A percentile compares a stretch with the other conserved stretches of the same genome.
phyloP scores from a whole-genome alignment of 805 yeast genomes.

The Candida awuae region DNA sequence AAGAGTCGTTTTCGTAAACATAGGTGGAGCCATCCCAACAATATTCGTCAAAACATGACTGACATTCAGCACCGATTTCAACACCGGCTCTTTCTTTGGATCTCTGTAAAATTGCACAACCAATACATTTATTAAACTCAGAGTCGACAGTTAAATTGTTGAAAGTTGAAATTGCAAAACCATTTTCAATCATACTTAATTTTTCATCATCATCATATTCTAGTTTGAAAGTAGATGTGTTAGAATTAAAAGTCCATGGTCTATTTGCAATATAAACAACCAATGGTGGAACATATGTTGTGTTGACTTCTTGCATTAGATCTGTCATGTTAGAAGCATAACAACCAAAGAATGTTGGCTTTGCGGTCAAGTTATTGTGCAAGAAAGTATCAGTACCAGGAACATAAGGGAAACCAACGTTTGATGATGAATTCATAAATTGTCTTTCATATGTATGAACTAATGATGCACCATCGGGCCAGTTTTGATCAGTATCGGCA shows the following conservation, averaged over 20 bases:
- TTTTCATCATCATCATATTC: constrained; percentile 52
- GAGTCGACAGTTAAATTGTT: constrained; percentile 58
- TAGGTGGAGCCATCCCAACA: constrained; percentile 43
- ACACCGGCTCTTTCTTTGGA: constrained; percentile 59
- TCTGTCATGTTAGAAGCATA: constrained; percentile 53
- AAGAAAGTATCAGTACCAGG: constrained; percentile 61
- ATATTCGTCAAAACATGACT: constrained; percentile 58
- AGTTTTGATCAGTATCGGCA: constrained; percentile 48
- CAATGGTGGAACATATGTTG: constrained; percentile 52
- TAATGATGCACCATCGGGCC: constrained; percentile 67
- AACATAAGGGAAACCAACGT: constrained; percentile 69
- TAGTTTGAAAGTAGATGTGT: constrained; percentile 67
- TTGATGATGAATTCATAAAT: constrained; percentile 42
- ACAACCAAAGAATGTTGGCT: constrained; percentile 82
- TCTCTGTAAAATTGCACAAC: constrained; percentile 77
- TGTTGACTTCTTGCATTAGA: constrained; percentile 33
- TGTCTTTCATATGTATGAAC: constrained; percentile 52
- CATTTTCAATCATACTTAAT: constrained; percentile 57
- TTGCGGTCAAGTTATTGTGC: constrained; percentile 50
- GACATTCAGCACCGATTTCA: constrained; percentile 61
- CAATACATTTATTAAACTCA: constrained; percentile 67
- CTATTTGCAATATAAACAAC: constrained; percentile 72
- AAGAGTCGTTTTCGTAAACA: constrained; percentile 10
- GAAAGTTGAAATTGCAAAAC: constrained; percentile 62
- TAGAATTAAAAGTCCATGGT: constrained; percentile 56